Evolutionary conservation across 805 yeast genomes (phyloP).

Genomic region (Candida krabiensis): DNA sequence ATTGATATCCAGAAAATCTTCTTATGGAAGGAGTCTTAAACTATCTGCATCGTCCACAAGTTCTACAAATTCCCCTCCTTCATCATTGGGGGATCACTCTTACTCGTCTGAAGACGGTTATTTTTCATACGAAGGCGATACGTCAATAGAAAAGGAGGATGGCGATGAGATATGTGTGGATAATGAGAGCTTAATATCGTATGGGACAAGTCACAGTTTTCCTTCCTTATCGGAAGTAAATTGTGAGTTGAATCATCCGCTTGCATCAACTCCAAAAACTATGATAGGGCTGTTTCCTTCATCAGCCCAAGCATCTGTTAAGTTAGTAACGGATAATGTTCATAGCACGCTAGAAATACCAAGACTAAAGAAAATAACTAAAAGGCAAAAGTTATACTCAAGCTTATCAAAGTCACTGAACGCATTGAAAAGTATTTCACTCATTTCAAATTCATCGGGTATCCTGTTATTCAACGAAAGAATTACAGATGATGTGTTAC

Average conservation of each 20-base stretch:
- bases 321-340: neutral
- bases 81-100: conserved; percentile 8
- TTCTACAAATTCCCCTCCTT: conserved; percentile 5
- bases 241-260: conserved; percentile 10
- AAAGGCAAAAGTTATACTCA: conserved; percentile 8
- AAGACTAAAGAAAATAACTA: conserved; percentile 5
- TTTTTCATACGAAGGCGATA: conserved; percentile 1
- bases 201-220: conserved; percentile 4
- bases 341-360: neutral
- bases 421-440: conserved; percentile 10
- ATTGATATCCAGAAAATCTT: conserved; percentile 10
- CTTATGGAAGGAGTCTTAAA: conserved; percentile 10
- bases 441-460: conserved; percentile 9
- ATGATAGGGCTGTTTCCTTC: neutral
- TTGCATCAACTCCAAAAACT: conserved; percentile 2
- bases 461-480: conserved; percentile 18
- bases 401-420: conserved; percentile 14
- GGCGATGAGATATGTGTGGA: conserved; percentile 8
- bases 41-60: conserved; percentile 5
- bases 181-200: conserved; percentile 7
- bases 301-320: neutral
- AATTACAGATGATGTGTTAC: conserved; percentile 16
- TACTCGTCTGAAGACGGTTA: conserved; percentile 8
- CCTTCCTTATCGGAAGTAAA: conserved; percentile 6
- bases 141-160: neutral